These are phyloP conservation scores for Fusarium verticillioides DNA, from an alignment of 2,329 filamentous ascomycete genomes.

Conservation along the genomic window DNA sequence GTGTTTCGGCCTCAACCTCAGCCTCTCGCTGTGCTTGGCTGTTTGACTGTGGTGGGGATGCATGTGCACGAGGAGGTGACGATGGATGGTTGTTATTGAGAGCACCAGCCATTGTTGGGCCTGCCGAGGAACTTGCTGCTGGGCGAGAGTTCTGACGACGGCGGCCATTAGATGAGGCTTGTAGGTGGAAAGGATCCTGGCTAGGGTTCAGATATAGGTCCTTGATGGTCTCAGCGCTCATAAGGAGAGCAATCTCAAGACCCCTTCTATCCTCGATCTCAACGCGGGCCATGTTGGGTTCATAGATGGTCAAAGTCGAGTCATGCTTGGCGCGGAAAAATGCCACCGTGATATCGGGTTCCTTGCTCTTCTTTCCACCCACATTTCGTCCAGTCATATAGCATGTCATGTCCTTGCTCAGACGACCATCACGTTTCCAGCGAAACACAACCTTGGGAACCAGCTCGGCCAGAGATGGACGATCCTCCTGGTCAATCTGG, in stretches of 20 bases:
- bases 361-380: slow-evolving; percentile 82
- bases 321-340: slow-evolving; percentile 81
- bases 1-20: slow-evolving; percentile 79
- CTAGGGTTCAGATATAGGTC: slow-evolving; percentile 73
- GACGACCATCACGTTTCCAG: slow-evolving; percentile 88
- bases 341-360: slow-evolving; percentile 95
- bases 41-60: slow-evolving; percentile 23
- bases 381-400: slow-evolving; percentile 83
- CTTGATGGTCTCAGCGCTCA: slow-evolving; percentile 71
- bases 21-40: slow-evolving; percentile 46
- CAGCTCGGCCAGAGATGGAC: slow-evolving; percentile 53
- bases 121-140: slow-evolving; percentile 40
- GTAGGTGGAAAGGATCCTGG: slow-evolving; percentile 83
- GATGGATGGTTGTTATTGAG: slow-evolving; percentile 47
- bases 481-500: slow-evolving; percentile 75
- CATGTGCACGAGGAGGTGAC: slow-evolving; percentile 30
- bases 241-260: slow-evolving; percentile 81
- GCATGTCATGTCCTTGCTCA: slow-evolving; percentile 89
- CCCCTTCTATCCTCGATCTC: slow-evolving; percentile 96
- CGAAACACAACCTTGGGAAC: slow-evolving; percentile 84
- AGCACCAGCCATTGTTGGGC: slow-evolving; percentile 52
- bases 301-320: slow-evolving; percentile 81
- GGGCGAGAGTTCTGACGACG: slow-evolving; percentile 56
- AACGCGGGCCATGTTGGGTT: slow-evolving; percentile 89
- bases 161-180: slow-evolving; percentile 45